phyloP scores from a whole-genome alignment of 164 flowering plant genomes.

The Vitis rotundifolia region DNA sequence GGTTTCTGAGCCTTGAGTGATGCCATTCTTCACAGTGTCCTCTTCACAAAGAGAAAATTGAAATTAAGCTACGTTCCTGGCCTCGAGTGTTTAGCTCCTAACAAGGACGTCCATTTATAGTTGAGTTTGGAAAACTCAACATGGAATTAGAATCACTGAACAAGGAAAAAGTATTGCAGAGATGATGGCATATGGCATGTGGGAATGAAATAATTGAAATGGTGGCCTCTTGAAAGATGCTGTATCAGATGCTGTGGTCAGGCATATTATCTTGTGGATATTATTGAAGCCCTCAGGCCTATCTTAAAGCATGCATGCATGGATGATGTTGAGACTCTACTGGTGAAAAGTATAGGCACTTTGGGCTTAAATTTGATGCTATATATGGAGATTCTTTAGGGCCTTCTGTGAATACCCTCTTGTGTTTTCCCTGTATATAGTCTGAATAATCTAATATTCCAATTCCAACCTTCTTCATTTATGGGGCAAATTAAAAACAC shows the following conservation, averaged over 20 bases:
- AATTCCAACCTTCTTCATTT: too few relatives aligned
- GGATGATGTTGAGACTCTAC: too few relatives aligned
- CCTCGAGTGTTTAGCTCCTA: slow-evolving; percentile 8
- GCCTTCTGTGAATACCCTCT: too few relatives aligned
- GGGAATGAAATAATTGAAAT: slow-evolving; percentile 11
- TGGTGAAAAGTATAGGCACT: too few relatives aligned
- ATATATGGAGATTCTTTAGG: too few relatives aligned
- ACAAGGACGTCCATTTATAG: slow-evolving; percentile 16
- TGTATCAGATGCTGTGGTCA: slow-evolving; percentile 9
- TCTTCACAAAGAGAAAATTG: background rate
- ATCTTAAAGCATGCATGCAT: background rate
- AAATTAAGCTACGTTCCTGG: slow-evolving; percentile 8
- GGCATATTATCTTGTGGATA: slow-evolving; percentile 2
- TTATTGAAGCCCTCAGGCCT: background rate
- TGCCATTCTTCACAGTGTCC: slow-evolving; percentile 30
- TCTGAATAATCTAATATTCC: too few relatives aligned
- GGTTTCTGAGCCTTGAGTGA: slow-evolving; percentile 54
- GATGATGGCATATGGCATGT: background rate
- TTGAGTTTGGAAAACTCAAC: background rate
- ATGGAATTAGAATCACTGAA: slow-evolving; percentile 5
- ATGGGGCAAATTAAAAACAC: too few relatives aligned
- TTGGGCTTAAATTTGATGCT: too few relatives aligned
- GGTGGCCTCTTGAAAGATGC: slow-evolving; percentile 5
- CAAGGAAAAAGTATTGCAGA: background rate
- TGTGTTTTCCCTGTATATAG: too few relatives aligned